Percentiles rank a stretch among this genome's conserved stretches.
These are phyloP conservation scores for Claviceps africana DNA, from an alignment of 2,329 filamentous ascomycete genomes.

Conservation along the genomic window DNA sequence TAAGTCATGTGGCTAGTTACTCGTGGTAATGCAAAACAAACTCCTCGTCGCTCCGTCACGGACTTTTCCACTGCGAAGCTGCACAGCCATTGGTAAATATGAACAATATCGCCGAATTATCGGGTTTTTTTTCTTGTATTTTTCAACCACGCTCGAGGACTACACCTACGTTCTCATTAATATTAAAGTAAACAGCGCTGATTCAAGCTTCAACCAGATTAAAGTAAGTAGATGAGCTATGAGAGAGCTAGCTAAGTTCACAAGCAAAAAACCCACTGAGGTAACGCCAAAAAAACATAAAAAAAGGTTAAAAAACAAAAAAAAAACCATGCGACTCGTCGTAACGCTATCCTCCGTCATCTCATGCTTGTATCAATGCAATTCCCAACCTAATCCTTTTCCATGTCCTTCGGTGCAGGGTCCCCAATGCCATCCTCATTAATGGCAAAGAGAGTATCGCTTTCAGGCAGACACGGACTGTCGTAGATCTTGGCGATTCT, in stretches of 20 bases:
- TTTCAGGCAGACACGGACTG: constrained; percentile 90
- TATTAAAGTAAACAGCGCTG: too few species aligned
- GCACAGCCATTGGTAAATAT: too few species aligned
- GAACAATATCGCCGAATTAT: too few species aligned
- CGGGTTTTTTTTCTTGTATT: too few species aligned
- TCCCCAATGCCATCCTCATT: constrained; percentile 95
- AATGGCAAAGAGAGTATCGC: constrained; percentile 92
- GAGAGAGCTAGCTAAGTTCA: not conserved
- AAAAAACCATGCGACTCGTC: constrained; percentile 11
- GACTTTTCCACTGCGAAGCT: too few species aligned
- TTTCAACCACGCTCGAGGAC: too few species aligned
- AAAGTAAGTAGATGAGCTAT: not conserved
- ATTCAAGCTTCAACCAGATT: not conserved
- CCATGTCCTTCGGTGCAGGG: constrained; percentile 85
- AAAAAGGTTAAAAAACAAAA: too few species aligned
- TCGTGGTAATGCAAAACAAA: too few species aligned
- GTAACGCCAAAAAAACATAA: constrained; percentile 16
- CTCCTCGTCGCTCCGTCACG: too few species aligned
- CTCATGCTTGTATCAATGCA: constrained; percentile 6
- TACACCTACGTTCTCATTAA: too few species aligned
- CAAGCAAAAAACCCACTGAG: not conserved
- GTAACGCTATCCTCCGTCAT: not conserved
- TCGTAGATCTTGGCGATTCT: constrained; percentile 99
- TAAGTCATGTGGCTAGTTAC: too few species aligned
- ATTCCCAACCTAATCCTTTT: constrained; percentile 48